Percentiles rank a stretch among this genome's conserved stretches.
Evolutionary conservation across 768 basidiomycete species (phyloP).

Genomic region (Brasilioporus rufonigricans): DNA sequence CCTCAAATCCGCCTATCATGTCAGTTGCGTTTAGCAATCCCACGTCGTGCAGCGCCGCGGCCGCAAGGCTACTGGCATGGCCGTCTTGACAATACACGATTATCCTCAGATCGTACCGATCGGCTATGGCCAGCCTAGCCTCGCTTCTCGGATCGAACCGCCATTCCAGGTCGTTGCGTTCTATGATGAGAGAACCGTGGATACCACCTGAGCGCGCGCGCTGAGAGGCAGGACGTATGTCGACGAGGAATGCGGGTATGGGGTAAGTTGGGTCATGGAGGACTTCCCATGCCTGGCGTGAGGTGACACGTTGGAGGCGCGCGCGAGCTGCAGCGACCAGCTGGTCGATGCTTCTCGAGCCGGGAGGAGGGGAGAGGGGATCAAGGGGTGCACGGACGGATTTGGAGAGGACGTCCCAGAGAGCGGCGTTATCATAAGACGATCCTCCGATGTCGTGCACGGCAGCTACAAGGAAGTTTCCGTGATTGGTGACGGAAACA

Average conservation of each 20-base stretch:
- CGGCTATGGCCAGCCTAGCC: constrained; percentile 60
- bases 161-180: constrained; percentile 79
- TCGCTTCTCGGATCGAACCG: constrained; percentile 69
- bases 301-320: constrained; percentile 60
- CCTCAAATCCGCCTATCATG: constrained; percentile 69
- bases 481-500: constrained; percentile 35
- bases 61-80: constrained; percentile 69
- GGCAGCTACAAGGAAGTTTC: constrained; percentile 39
- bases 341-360: constrained; percentile 57
- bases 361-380: constrained; percentile 60
- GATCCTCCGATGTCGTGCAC: constrained; percentile 55
- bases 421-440: constrained; percentile 60
- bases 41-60: constrained; percentile 62
- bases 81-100: constrained; percentile 79
- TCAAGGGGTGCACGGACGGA: constrained; percentile 57
- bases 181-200: constrained; percentile 67
- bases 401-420: constrained; percentile 72
- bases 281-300: constrained; percentile 58
- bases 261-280: constrained; percentile 50
- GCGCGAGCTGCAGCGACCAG: constrained; percentile 59
- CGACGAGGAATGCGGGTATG: constrained; percentile 71
- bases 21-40: constrained; percentile 76
- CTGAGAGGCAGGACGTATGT: constrained; percentile 67
- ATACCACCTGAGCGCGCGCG: constrained; percentile 58
- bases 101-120: constrained; percentile 71